Evolutionary conservation across 2,329 filamentous ascomycete species (phyloP).

Genomic region (Clonostachys byssicola): DNA sequence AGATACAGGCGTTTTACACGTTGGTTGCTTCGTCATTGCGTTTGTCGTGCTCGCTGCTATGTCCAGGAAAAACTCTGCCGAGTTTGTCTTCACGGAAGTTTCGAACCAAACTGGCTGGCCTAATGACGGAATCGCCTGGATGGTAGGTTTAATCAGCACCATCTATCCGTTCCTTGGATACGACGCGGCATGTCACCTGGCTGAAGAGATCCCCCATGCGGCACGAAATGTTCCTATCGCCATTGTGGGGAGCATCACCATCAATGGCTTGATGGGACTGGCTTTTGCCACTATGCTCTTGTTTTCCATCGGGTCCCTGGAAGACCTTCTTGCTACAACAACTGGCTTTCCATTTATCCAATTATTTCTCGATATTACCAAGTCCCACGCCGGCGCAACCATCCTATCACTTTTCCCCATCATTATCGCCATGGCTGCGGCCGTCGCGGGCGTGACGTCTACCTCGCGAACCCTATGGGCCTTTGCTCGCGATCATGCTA

Average conservation of each 20-base stretch:
- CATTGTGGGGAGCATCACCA: conserved; percentile 25
- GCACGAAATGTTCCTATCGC: conserved; percentile 27
- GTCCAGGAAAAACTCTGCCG: conserved; percentile 17
- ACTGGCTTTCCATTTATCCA: conserved; percentile 39
- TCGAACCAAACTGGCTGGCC: conserved; percentile 23
- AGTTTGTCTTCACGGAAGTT: conserved; percentile 22
- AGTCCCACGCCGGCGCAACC: conserved; percentile 14
- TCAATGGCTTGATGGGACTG: conserved; percentile 36
- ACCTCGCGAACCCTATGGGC: conserved; percentile 31
- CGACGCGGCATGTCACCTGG: conserved; percentile 22
- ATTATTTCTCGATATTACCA: conserved; percentile 23
- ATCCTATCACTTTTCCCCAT: conserved; percentile 19
- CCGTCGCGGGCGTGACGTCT: conserved; percentile 22
- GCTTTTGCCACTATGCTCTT: conserved; percentile 26
- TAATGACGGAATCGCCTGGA: conserved; percentile 21
- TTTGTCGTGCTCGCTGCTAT: conserved; percentile 19
- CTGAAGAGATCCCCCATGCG: conserved; percentile 24
- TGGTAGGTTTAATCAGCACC: conserved; percentile 20
- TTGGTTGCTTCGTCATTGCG: conserved; percentile 16
- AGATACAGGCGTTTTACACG: conserved; percentile 14
- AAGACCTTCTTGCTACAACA: conserved; percentile 27
- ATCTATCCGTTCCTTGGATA: conserved; percentile 26
- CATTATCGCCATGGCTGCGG: conserved; percentile 18
- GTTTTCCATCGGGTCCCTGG: conserved; percentile 31
- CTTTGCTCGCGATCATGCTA: conserved; percentile 27